Evolutionary conservation across 345 rosid genomes (phyloP).

Genomic region (Nasturtium officinale): DNA sequence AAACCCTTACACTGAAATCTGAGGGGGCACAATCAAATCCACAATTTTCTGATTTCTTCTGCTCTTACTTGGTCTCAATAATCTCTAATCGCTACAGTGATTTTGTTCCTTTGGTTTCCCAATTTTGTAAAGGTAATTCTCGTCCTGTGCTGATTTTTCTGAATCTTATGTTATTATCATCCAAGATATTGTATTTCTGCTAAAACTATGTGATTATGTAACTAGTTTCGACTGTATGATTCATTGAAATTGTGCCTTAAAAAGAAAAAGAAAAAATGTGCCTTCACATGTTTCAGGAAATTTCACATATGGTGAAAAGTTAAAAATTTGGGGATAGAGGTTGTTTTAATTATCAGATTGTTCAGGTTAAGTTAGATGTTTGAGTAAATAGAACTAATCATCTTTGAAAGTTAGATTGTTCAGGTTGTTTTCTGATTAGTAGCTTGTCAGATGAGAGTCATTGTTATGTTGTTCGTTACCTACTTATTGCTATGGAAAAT

Average conservation of each 20-base stretch:
- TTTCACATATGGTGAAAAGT: background rate
- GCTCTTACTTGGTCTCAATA: background rate
- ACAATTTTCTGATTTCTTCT: background rate
- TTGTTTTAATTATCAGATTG: background rate
- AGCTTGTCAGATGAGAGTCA: background rate
- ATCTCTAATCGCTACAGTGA: background rate
- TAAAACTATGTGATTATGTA: background rate
- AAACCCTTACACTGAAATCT: background rate
- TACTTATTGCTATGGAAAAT: background rate
- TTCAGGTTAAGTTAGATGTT: background rate
- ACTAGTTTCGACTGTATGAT: background rate
- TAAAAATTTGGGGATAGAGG: background rate
- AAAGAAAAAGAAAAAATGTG: too few species aligned
- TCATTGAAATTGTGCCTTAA: background rate
- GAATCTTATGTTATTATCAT: background rate
- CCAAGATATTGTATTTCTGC: background rate
- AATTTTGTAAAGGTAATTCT: conserved; percentile 4
- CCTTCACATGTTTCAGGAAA: background rate
- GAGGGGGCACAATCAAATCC: background rate
- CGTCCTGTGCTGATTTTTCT: background rate
- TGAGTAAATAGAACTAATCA: background rate
- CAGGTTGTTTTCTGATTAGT: background rate
- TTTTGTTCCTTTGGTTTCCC: background rate
- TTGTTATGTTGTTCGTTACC: background rate
- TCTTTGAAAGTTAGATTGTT: background rate